phyloP scores from a whole-genome alignment of 108 stramenopile species.

The Cyclotella baltica region DNA sequence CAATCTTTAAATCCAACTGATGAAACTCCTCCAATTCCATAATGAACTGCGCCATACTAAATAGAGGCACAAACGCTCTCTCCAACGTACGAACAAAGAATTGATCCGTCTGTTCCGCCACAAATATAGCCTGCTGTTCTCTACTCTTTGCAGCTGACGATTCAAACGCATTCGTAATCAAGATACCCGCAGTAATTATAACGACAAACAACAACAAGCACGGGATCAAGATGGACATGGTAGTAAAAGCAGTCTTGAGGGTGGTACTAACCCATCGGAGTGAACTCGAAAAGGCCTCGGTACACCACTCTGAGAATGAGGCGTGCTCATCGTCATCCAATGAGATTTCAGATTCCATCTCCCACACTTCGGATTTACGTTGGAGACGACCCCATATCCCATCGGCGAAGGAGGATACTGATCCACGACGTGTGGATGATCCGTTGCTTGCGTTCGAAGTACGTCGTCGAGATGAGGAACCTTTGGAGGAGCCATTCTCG shows the following conservation, averaged over 20 bases:
- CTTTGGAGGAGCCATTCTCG: background rate
- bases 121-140: background rate
- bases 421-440: background rate
- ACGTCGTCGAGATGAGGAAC: background rate
- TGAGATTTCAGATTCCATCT: conserved; percentile 13
- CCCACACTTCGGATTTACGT: conserved; percentile 4
- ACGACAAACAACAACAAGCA: conserved; percentile 15
- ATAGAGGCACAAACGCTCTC: conserved; percentile 1
- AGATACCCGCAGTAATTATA: background rate
- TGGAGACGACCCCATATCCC: conserved; percentile 13
- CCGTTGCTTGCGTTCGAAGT: background rate
- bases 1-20: conserved; percentile 23
- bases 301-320: conserved; percentile 1
- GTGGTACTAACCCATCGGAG: conserved; percentile 30
- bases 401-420: background rate
- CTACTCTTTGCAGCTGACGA: background rate
- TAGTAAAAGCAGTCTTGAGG: conserved; percentile 34
- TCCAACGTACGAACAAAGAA: background rate
- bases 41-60: background rate
- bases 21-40: conserved; percentile 25
- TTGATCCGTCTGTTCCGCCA: background rate
- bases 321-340: conserved; percentile 2
- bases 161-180: background rate
- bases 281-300: background rate
- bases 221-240: conserved; percentile 15